Evolutionary conservation across 2,329 filamentous ascomycete species (phyloP), one percentile per base, ranked within the genome.

Genomic region (Sphaerulina musiva): DNA sequence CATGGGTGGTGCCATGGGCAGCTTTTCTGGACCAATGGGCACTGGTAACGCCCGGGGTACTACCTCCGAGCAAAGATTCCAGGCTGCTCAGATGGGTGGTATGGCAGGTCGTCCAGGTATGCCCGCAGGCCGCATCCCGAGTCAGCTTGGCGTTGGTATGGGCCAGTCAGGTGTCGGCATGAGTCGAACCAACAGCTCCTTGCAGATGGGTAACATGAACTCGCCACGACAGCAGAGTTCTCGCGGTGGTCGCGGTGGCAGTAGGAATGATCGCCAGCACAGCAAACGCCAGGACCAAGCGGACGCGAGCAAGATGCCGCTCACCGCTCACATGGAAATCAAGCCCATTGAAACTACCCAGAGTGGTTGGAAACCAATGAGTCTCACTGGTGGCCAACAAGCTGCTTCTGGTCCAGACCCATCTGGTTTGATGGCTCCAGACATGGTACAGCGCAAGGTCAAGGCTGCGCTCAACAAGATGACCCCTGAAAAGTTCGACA

Each of bases 391-490:
- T 38, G 69, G 72, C 38, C 69, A 73, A 56, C 73, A 77, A 53
- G 73, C 76, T 59, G 70, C 76, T 56, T 49, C 61, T 36, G 63
- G 60, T 32, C 72, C 75, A 62, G 76, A 75, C 58, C 75, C 68
- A 50, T 64, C 74, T 53, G 76, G 76, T 48, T 80, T 88, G 65
- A 81, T 97, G 75, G 83, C 95, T 61, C 92, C 93, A 23, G 89
- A 92, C 65, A 83, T 93, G 78, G 93, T 98, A 55, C 93, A 98
- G 77, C 86, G 92, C 64, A 98, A 98, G 84, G 93, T 98, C 71
- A 98, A 98, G 84, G 87, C 90, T 60, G 88, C 88, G 58, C 78
- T 98, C 66, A 98, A 98, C 84, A 98, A 98, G 86, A 97, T 98
- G 93, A 97, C 93, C 0, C 93, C 93, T 0, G 93, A 98, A 76